phyloP scores from a whole-genome alignment of 2,329 filamentous ascomycete genomes.

The Thielaviopsis musarum region DNA sequence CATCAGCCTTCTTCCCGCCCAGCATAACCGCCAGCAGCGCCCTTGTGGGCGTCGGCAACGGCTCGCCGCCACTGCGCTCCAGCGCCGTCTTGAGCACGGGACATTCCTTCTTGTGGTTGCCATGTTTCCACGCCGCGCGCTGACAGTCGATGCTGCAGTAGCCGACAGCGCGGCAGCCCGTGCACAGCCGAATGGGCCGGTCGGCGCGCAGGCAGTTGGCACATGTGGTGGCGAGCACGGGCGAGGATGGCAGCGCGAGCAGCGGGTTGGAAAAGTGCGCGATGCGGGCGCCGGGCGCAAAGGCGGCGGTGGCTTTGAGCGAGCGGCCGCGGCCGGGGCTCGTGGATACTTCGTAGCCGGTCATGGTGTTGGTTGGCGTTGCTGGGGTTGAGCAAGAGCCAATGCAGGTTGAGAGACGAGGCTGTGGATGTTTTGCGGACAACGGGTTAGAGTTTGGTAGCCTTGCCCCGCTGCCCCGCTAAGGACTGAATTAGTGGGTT shows the following conservation, averaged over 20 bases:
- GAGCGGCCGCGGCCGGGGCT: constrained; percentile 22
- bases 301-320: constrained; percentile 26
- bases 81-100: constrained; percentile 25
- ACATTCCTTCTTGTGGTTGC: constrained; percentile 38
- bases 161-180: constrained; percentile 32
- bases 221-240: constrained; percentile 27
- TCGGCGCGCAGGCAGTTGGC: constrained; percentile 28
- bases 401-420: background rate
- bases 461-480: background rate
- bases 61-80: constrained; percentile 17
- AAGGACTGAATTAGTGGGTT: too few species aligned
- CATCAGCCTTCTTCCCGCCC: constrained; percentile 19
- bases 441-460: background rate
- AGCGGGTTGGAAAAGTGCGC: constrained; percentile 27
- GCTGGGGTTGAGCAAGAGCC: background rate
- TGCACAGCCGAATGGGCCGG: constrained; percentile 25
- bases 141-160: constrained; percentile 42
- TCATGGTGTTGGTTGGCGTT: background rate
- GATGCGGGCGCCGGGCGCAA: constrained; percentile 29
- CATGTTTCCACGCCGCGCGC: constrained; percentile 30
- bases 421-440: background rate
- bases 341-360: constrained; percentile 1
- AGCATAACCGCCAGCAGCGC: constrained; percentile 35
- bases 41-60: constrained; percentile 37
- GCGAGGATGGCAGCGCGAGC: constrained; percentile 30